Percentiles rank a stretch among this genome's conserved stretches.
Evolutionary conservation across 495 filamentous ascomycete genomes (phyloP).

Genomic region (Pseudotulostoma volvatum): DNA sequence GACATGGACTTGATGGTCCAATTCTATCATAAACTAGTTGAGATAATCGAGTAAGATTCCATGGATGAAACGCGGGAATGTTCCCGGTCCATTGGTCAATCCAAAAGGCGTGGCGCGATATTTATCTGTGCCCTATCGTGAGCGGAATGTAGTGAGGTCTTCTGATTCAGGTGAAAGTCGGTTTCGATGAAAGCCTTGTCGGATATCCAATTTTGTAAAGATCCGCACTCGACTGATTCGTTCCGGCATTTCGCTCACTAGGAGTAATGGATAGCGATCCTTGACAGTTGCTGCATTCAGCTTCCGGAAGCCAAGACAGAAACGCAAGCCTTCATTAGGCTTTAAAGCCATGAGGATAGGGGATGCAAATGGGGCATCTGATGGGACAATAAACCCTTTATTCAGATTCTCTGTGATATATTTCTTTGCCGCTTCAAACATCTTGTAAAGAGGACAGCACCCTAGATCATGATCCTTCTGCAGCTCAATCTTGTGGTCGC

Average conservation of each 20-base stretch:
- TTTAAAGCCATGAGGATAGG: constrained; percentile 24
- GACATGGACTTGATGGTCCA: constrained; percentile 11
- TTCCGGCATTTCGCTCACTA: constrained; percentile 25
- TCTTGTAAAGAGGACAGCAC: not conserved
- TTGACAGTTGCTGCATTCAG: constrained; percentile 27
- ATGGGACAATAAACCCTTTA: not conserved
- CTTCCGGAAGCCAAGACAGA: constrained; percentile 30
- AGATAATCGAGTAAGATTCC: constrained; percentile 9
- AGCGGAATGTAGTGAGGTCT: not conserved
- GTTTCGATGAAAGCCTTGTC: constrained; percentile 22
- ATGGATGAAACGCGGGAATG: constrained; percentile 1
- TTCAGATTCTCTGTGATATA: constrained; percentile 1
- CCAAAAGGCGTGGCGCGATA: not conserved
- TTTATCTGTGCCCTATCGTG: not conserved
- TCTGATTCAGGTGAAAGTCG: constrained; percentile 4
- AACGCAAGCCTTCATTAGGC: constrained; percentile 11
- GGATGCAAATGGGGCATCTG: constrained; percentile 8
- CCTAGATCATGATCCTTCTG: not conserved
- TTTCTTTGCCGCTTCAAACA: not conserved
- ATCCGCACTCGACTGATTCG: constrained; percentile 13
- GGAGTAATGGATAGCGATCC: constrained; percentile 27
- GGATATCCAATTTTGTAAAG: constrained; percentile 32
- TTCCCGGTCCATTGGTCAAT: not conserved
- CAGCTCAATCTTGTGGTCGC: constrained; percentile 3
- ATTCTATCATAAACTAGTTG: constrained; percentile 11